A percentile compares a stretch with the other conserved stretches of the same genome.
Evolutionary conservation across 208 protist genomes (phyloP).

Genomic region (Acanthamoeba quina): DNA sequence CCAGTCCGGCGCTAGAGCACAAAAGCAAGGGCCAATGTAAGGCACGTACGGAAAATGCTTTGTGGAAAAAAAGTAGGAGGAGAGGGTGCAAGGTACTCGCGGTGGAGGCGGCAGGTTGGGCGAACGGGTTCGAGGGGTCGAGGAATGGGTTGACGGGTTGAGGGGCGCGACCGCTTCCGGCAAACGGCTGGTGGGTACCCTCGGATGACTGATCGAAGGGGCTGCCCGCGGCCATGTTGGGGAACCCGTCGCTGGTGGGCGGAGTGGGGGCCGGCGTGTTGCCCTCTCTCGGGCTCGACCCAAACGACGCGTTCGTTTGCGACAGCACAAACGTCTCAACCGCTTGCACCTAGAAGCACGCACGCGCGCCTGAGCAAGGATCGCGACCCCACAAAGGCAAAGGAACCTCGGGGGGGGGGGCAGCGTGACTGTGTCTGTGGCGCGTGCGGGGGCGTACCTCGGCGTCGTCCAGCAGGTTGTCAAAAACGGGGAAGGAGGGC

Average conservation of each 20-base stretch:
- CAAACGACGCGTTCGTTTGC: background rate
- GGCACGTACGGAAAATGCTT: too few relatives aligned
- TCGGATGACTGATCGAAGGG: background rate
- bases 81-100: background rate
- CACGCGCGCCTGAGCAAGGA: too few relatives aligned
- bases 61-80: background rate
- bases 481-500: background rate
- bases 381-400: too few relatives aligned
- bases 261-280: background rate
- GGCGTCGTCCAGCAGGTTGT: constrained; percentile 34
- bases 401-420: too few relatives aligned
- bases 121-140: background rate
- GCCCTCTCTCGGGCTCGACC: background rate
- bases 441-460: background rate
- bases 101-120: background rate
- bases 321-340: background rate
- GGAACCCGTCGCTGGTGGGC: background rate
- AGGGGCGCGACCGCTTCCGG: background rate
- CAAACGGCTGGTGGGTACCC: background rate
- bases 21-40: background rate
- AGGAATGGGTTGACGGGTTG: background rate
- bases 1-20: background rate
- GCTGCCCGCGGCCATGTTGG: background rate
- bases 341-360: background rate
- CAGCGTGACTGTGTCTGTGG: background rate